Evolutionary conservation across 331 rosid species (phyloP), one percentile per base, ranked within the genome.

Genomic region (Acacia concinna): DNA sequence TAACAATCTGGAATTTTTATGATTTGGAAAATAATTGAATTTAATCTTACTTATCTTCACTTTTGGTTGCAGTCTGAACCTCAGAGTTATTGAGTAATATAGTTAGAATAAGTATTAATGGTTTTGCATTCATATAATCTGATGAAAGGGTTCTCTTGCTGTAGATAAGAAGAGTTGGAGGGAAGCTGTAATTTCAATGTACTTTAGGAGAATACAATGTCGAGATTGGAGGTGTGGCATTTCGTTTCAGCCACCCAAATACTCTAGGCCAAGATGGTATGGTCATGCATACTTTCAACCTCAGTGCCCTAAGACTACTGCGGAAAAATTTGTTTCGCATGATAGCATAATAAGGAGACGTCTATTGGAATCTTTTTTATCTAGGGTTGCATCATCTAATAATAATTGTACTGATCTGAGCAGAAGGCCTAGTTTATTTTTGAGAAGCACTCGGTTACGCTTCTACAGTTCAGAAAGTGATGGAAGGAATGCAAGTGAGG

Each of bases 381-480:
- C 79, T 28, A 70, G 78, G 56, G 62, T 78, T 72, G 79, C 72
- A 84, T 79, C 73, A 47, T 74, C 85, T 68, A 79, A 84, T 47
- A 72, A 59, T 81, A 73, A 78, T 79, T 82, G 64, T 77, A 46
- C 76, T 66, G 80, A 73, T 81, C 81, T 82, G 69, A 80, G 68
- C 43, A 77, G 30, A 75, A 81, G 82, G 76, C 75, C 73, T 27
- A 75, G 62, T 71, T 63, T 85, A 35, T 78, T 75, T 81, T 85
- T 79, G 37, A 85, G n/a, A 65, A 57, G 84, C 80, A 81, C 80
- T 66, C 94, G 82, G 84, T 66, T 88, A 43, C 88, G 84, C 30
- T 25, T 74, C 46, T 95, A 81, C 81, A 93, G 99, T 79, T 93
- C 99, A 28, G 90, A 89, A 81, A 89, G 99, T 8, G 94, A 95